A percentile compares a stretch with the other conserved stretches of the same genome.
These are phyloP conservation scores for Poa annua DNA, from an alignment of 176 grass and related monocot genomes.

Conservation along the genomic window DNA sequence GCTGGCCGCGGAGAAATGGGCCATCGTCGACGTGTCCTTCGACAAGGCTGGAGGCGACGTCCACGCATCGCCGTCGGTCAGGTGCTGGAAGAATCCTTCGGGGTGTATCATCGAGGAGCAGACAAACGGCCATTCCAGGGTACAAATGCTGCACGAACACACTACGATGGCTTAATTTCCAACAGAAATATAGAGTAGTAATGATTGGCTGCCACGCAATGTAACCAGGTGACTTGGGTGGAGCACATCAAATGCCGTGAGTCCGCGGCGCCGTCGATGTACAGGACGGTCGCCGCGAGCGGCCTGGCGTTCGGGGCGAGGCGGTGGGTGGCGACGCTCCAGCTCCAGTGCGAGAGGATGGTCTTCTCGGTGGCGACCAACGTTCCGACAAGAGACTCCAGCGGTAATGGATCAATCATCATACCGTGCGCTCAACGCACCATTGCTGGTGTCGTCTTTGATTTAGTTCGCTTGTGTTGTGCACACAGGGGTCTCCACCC, in stretches of 20 bases:
- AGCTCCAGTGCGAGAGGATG: conserved; percentile 72
- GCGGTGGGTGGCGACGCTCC: conserved; percentile 74
- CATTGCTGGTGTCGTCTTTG: background rate
- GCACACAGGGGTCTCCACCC: conserved; percentile 60
- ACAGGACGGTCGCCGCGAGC: conserved; percentile 45
- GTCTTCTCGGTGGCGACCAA: conserved; percentile 89
- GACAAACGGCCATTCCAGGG: conserved; percentile 70
- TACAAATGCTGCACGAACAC: conserved; percentile 39
- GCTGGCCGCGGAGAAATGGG: conserved; percentile 59
- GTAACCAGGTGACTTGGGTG: conserved; percentile 50
- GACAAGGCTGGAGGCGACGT: conserved; percentile 46
- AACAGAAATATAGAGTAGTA: no score
- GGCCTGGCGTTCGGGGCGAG: conserved; percentile 78
- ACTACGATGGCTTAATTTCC: no score
- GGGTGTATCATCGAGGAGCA: conserved; percentile 75
- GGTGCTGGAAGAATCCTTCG: conserved; percentile 61
- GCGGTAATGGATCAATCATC: conserved; percentile 32
- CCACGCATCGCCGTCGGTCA: conserved; percentile 29
- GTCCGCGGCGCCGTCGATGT: conserved; percentile 47
- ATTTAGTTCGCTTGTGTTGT: background rate
- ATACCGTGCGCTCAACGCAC: background rate
- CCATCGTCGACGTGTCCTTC: conserved; percentile 61
- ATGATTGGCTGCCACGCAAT: background rate
- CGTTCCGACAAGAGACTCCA: conserved; percentile 67
- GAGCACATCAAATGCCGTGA: conserved; percentile 69